phyloP scores from a whole-genome alignment of 2,329 filamentous ascomycete genomes.

The Talaromyces amestolkiae region DNA sequence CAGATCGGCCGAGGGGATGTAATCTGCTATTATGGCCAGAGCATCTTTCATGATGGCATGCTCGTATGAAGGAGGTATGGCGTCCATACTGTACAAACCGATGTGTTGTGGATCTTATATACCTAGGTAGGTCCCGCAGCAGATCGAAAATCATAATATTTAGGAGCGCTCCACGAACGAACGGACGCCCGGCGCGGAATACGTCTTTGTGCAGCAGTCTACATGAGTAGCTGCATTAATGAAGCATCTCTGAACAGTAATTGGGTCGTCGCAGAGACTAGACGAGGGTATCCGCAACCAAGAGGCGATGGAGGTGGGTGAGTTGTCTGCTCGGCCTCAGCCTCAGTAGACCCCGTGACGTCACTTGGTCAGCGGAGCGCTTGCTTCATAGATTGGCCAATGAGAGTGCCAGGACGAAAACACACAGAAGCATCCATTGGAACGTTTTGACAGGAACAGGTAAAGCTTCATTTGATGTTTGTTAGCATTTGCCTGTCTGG shows the following conservation, averaged over 20 bases:
- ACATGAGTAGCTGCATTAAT: background rate
- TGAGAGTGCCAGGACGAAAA: background rate
- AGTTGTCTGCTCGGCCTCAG: background rate
- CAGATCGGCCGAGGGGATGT: slow-evolving; percentile 56
- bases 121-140: background rate
- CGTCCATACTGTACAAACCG: slow-evolving; percentile 48
- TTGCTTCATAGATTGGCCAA: background rate
- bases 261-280: background rate
- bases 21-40: slow-evolving; percentile 56
- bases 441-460: slow-evolving; percentile 2
- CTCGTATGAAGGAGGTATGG: slow-evolving; percentile 60
- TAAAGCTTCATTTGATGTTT: background rate
- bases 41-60: slow-evolving; percentile 54
- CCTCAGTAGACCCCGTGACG: slow-evolving; percentile 6
- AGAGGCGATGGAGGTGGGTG: background rate
- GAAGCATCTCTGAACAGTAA: background rate
- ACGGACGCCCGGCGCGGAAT: background rate
- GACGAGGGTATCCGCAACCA: background rate
- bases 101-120: background rate
- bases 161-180: background rate
- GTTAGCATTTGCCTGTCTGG: no score
- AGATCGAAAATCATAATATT: background rate
- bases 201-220: background rate
- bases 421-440: background rate
- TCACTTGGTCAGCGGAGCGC: background rate